phyloP scores from a whole-genome alignment of 257 asterid genomes.

The Gardenia jasminoides region DNA sequence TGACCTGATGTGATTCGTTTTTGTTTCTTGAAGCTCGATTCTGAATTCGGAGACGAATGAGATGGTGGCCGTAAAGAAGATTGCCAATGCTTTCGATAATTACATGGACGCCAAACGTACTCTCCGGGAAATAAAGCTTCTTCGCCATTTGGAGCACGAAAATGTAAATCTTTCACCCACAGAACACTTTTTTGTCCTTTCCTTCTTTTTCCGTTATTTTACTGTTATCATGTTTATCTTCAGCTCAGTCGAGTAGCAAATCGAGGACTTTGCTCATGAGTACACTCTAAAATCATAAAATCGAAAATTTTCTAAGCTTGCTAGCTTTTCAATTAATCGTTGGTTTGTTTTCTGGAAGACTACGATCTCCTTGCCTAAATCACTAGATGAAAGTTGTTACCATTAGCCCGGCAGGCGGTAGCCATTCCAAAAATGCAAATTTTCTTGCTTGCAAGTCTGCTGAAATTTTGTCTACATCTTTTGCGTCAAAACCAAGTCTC shows the following conservation, averaged over 20 bases:
- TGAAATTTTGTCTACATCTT: background rate
- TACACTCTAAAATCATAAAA: background rate
- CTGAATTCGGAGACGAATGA: slow-evolving; percentile 80
- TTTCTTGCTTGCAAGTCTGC: background rate
- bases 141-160: slow-evolving; percentile 94
- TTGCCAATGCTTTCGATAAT: slow-evolving; percentile 85
- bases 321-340: no score
- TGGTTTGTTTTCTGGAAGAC: no score
- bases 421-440: background rate
- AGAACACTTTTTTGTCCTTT: background rate
- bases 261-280: background rate
- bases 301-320: background rate
- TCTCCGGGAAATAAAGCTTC: slow-evolving; percentile 92
- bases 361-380: background rate
- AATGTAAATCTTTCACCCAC: slow-evolving; percentile 40
- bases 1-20: no score
- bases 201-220: no score
- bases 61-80: slow-evolving; percentile 97
- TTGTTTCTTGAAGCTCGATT: slow-evolving; percentile 59
- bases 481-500: background rate
- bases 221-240: no score
- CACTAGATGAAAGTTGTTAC: background rate
- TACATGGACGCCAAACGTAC: slow-evolving; percentile 95
- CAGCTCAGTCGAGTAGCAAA: no score
- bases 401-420: background rate